Evolutionary conservation across 192 early-diverging fungal genomes (phyloP), one percentile per base, ranked within the genome.

Genomic region (Entomortierella beljakovae): DNA sequence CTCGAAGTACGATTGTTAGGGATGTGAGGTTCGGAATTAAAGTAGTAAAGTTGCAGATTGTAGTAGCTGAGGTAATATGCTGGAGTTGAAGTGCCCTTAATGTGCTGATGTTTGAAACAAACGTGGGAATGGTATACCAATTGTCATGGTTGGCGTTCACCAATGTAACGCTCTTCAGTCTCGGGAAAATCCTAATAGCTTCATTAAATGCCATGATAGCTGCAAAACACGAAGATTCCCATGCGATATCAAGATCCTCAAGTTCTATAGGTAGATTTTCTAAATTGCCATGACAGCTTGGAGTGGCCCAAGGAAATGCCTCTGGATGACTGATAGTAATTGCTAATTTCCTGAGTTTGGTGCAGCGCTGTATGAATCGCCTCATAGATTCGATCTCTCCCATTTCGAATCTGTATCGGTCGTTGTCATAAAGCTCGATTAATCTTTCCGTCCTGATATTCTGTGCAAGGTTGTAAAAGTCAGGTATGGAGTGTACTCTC

Each of bases 311-410:
- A 1, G 58, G 61, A 20, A 69, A 37, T 1, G 33, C 11, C 7
- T 60, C 31, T 5, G 40, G 54, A 23, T 25, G 15, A 2, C 43
- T 61, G 3, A 49, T 33, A 6, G 11, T 43, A 1, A 71, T 8
- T 3, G 22, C 50, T 15, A 71, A 16, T 13, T 29, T 15, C 7
- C 25, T 20, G 37, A 71, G 32, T 22, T 29, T 26, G 34, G 33
- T 18, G 38, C 60, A 71, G 29, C 61, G 29, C 15, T 29, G 33
- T 3, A 71, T 16, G 50, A 71, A 71, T 20, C 16, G 42, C 42
- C 56, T 53, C 60, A 53, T 63, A 0, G n/a, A 35, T 10, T 32
- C 32, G 6, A 52, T 31, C 11, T 71, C 69, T 0, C 53, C 69
- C 2, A 34, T 8, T 1, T 63, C 54, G 15, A 46, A 53, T 16